Percentiles rank a stretch among this genome's conserved stretches.
phyloP scores from a whole-genome alignment of 108 stramenopile genomes.

The Cyclotella kingstonii region DNA sequence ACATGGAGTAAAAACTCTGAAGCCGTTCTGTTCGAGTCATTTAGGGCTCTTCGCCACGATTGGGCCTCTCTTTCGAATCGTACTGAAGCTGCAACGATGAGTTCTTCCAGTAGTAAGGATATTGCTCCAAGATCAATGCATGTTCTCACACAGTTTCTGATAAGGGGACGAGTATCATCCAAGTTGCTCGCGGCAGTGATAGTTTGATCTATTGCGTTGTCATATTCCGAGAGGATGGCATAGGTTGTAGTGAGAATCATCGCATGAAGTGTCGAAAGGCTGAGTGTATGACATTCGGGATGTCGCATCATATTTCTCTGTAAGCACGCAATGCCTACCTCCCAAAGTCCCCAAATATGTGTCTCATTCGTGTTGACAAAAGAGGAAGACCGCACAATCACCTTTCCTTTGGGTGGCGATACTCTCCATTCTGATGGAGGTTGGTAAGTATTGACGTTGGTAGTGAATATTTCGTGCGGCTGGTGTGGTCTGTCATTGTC shows the following conservation, averaged over 20 bases:
- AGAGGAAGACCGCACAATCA: slow-evolving; percentile 23
- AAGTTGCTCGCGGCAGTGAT: slow-evolving; percentile 5
- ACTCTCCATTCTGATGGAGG: no score
- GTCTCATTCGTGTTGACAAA: neutral
- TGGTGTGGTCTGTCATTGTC: no score
- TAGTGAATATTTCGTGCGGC: no score
- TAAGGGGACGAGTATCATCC: slow-evolving; percentile 30
- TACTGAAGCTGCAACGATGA: slow-evolving; percentile 20
- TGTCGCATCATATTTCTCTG: slow-evolving; percentile 24
- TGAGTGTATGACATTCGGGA: no score
- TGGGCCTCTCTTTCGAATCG: slow-evolving; percentile 27
- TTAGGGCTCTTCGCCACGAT: slow-evolving; percentile 19
- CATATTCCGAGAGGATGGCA: slow-evolving; percentile 36
- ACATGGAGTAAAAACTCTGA: slow-evolving; percentile 39
- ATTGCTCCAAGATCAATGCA: slow-evolving; percentile 37
- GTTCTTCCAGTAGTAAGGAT: slow-evolving; percentile 24
- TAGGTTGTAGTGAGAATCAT: slow-evolving; percentile 29
- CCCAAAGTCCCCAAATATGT: slow-evolving; percentile 43
- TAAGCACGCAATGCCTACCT: slow-evolving; percentile 48
- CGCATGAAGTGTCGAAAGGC: slow-evolving; percentile 12
- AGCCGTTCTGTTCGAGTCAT: slow-evolving; percentile 20
- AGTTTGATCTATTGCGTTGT: slow-evolving; percentile 1
- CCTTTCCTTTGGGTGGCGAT: slow-evolving; percentile 18
- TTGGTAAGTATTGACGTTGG: no score
- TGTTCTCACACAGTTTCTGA: slow-evolving; percentile 33